Evolutionary conservation across 2,329 filamentous ascomycete species (phyloP), one percentile per base, ranked within the genome.

Genomic region (Pleurostoma richardsiae): DNA sequence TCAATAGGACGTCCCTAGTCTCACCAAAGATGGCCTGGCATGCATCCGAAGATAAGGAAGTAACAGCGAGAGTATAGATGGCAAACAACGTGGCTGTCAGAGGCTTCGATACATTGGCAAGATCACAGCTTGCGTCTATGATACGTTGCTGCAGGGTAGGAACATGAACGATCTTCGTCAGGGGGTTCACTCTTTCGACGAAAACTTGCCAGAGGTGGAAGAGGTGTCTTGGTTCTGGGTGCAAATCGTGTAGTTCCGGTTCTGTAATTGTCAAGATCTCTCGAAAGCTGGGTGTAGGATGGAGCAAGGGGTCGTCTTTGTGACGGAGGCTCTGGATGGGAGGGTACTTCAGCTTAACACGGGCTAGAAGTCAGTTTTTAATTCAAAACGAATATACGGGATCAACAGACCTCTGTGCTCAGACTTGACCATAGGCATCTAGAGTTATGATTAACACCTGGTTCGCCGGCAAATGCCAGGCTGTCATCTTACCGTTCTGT

Each of bases 161-260:
- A 1, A 62, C 54, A 33, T 66, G 64, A 0, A 64, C 31, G 3
- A 66, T 55, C 46, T 64, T 66, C 10, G 53, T 50, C 0, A 67
- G 47, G 0, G 62, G 64, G 10, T 67, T 62, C 30, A 64, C 58
- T 0, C 47, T 52, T 33, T 66, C 64, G 10, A 63, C 54, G 31
- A 64, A 66, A 0, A 49, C 48, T n/a, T 67, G 60, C 64, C 64
- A 66, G 5, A 61, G 46, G 4, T 52, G 55, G 28, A 57, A 59
- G 5, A 64, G 60, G 0, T 56, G 53, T 3, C 54, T 56, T 5
- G 64, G 59, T 2, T 66, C 59, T 0, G 63, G 64, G 6, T 66
- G 61, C 1, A 55, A 4, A 1, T 54, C 41, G 6, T 46, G 31
- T 4, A 47, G 2, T 3, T 33, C 29, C 3, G 40, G 29, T 0